phyloP scores from a whole-genome alignment of 2,329 filamentous ascomycete species.

The Chaetomiaceae sp. region DNA sequence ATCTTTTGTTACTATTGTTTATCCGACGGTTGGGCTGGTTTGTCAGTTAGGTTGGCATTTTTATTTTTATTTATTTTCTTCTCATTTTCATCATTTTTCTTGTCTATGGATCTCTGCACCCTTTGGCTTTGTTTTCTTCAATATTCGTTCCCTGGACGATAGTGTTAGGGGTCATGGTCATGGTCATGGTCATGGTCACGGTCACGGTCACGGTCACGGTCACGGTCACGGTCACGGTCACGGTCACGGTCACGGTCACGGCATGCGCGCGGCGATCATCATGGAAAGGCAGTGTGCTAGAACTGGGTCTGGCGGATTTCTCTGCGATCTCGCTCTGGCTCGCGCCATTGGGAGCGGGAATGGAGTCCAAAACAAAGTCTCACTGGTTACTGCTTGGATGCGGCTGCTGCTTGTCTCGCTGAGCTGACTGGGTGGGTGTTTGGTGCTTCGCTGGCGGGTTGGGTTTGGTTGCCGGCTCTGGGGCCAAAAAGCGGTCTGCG shows the following conservation, averaged over 20 bases:
- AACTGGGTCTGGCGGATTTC: background rate
- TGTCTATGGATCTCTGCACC: no score
- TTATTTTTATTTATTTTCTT: background rate
- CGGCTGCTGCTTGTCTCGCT: background rate
- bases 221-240: no score
- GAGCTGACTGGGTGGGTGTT: background rate
- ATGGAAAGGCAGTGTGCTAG: background rate
- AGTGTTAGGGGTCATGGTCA: background rate
- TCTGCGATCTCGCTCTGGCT: background rate
- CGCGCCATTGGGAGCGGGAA: background rate
- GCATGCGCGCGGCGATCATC: background rate
- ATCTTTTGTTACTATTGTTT: conserved; percentile 1
- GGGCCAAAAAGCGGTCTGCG: conserved; percentile 6
- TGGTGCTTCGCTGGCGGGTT: conserved; percentile 6
- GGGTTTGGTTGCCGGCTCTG: background rate
- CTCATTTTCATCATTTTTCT: no score
- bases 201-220: no score
- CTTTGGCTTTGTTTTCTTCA: no score
- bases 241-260: no score
- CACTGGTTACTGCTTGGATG: background rate
- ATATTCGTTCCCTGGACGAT: no score
- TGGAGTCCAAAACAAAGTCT: background rate
- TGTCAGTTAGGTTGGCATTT: background rate
- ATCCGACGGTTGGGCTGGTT: background rate
- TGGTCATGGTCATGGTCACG: no score